Conservation (phyloP, 129 eudicot genomes). For the Helichrysum umbraculigerum region DNA sequence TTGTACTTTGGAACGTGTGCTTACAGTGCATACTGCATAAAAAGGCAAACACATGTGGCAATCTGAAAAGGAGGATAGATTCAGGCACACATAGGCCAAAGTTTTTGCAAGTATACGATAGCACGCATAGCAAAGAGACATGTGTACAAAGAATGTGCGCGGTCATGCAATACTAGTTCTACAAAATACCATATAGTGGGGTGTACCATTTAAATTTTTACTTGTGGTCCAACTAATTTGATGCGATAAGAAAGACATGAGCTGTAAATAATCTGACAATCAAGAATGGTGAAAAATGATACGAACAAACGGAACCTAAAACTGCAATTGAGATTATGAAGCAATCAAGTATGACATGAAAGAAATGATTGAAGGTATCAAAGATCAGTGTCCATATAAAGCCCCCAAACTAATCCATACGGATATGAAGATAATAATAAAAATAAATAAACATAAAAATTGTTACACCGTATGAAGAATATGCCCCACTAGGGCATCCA, state of each 20-base stretch:
- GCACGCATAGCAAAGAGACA: background rate
- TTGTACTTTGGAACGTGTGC: background rate
- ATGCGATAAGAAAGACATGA: too few relatives aligned
- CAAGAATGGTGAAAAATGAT: background rate
- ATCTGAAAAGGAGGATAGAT: background rate
- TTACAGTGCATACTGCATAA: background rate
- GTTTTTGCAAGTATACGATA: background rate
- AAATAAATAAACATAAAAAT: too few relatives aligned
- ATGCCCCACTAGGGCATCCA: too few relatives aligned
- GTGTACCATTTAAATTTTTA: background rate
- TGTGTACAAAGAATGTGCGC: background rate
- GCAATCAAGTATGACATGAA: background rate
- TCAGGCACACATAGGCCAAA: constrained; percentile 5
- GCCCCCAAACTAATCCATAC: background rate
- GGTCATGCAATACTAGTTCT: background rate
- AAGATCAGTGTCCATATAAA: too few relatives aligned
- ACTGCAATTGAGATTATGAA: background rate
- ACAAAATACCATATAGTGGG: background rate
- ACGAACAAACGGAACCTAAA: background rate
- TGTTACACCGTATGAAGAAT: too few relatives aligned
- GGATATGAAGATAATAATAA: too few relatives aligned
- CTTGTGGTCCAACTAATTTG: too few relatives aligned
- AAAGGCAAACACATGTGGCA: too few relatives aligned
- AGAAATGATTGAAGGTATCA: background rate
- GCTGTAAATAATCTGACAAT: background rate